These are phyloP conservation scores for Clitoria ternatea DNA, from an alignment of 306 rosid genomes.

Conservation along the genomic window DNA sequence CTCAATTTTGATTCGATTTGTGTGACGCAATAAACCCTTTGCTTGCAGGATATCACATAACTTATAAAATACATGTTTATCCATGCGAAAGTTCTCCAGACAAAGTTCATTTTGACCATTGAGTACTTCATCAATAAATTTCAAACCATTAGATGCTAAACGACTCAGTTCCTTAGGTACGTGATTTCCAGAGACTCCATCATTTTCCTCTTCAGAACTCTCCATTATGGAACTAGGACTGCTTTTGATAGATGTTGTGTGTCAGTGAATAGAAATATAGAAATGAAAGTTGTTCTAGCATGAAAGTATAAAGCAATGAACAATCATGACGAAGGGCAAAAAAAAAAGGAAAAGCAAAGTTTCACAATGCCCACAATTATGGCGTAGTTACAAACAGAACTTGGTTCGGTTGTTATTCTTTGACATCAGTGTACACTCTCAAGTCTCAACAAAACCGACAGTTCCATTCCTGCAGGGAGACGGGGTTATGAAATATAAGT, in stretches of 20 bases:
- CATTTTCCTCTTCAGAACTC: conserved; percentile 76
- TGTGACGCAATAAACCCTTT: conserved; percentile 76
- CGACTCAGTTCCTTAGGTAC: conserved; percentile 50
- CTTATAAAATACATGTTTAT: conserved; percentile 71
- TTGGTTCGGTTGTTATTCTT: neutral
- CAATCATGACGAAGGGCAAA: neutral
- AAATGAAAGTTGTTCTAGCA: conserved; percentile 2
- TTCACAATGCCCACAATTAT: neutral
- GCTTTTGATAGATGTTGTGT: neutral
- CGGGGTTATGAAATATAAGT: neutral
- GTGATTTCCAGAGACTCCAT: conserved; percentile 38
- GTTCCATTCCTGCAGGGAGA: neutral
- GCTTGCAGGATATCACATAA: conserved; percentile 83
- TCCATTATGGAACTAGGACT: conserved; percentile 46
- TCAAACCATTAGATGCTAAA: conserved; percentile 52
- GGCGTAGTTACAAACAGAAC: neutral
- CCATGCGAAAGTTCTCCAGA: conserved; percentile 81
- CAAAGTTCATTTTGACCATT: conserved; percentile 65
- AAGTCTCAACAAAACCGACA: neutral
- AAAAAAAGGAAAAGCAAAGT: neutral
- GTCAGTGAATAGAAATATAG: neutral
- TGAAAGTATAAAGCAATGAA: conserved; percentile 6
- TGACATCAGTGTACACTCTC: neutral
- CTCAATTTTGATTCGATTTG: conserved; percentile 86
- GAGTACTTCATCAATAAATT: conserved; percentile 84